Base-by-base conservation (phyloP, 139 green algal genomes). In the Chlamydomonas sp. region DNA sequence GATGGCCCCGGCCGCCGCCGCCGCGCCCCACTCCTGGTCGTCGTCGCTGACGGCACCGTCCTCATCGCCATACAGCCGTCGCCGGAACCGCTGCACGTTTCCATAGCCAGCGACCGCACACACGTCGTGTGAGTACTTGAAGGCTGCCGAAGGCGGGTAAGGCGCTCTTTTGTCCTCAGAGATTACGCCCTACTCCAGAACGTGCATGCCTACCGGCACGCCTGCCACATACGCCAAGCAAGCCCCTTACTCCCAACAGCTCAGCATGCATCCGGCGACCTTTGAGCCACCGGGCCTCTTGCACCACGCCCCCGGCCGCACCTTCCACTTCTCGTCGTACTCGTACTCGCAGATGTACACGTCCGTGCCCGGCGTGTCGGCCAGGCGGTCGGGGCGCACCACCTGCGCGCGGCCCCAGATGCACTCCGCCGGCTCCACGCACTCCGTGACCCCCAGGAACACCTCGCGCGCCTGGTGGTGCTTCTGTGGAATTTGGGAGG, bases 391-490 rank as follows among this genome's bases (percentile, higher is more conserved):
- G 31, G 73, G 83, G 57, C 31, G 63, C 73, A 88, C 63, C 15
- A 88, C 83, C n/a, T 82, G 15, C 5, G 83, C 83, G 7, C n/a
- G 67, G 16, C 69, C 77, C 61, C 85, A 91, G 63, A 93, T 77
- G 64, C 74, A 85, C 69, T 88, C 74, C 2, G 79, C 1, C 2
- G 57, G 3, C 90, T 93, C 88, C 6, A 49, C 85, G 77, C 97
- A 93, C 16, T 89, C 79, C 59, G 79, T 31, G 15, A 92, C 82
- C 20, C 92, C 92, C 49, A 96, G 89, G 88, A 98, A 97, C 67
- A 99, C 94, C 92, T 99, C 97, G 1, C 97, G 92, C 4, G 91
- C 90, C 20, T 61, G 79, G 92, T 99, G 94, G 89, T 98, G 95
- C 6, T 79, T n/a, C 92, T 97, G 95, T 66, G 79, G 4, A 66